Evolutionary conservation across 2,329 filamentous ascomycete species (phyloP), one percentile per base, ranked within the genome.

Genomic region (Akanthomyces dipterigenus): DNA sequence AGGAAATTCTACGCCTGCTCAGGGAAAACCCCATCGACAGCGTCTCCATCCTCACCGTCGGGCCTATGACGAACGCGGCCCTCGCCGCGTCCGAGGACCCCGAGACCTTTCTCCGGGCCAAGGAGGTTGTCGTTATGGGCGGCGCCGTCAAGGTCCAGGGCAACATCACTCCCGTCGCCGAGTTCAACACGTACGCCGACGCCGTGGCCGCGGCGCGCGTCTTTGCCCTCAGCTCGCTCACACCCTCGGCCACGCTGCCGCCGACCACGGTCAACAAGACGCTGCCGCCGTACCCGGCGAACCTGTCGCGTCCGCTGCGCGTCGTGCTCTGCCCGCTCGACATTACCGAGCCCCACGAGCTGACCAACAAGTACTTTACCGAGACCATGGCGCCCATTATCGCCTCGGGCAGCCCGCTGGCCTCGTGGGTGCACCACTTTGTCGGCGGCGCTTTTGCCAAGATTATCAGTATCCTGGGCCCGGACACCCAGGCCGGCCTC

Each of bases 131-230:
- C 4, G 90, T 97, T 51, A 99, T 99, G 95, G 95, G 93, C 63
- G 95, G 95, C 63, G 88, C 90, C 26, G 83, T 99, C 59, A 81
- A 89, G 63, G 77, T 86, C 49, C 82, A 87, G 55, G 95, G 95
- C 67, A 99, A 99, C 73, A 86, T 90, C 70, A 87, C 86, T 50
- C 93, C 95, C 1, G 84, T 88, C 14, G 91, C 90, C 64, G 95
- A 99, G 73, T 99, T 99, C 83, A 99, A 99, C 78, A 89, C 89
- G 62, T 96, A 91, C 70, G 93, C 95, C 62, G 96, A 99, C 72
- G 81, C 89, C 22, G 82, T 90, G 45, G 89, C 90, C 31, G 85
- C 89, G 0, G 90, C 90, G 12, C 82, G 89, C 16, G 83, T 95
- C 20, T 93, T 88, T 70, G 89, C 90, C 7, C 78, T 95, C 64